A percentile compares a stretch with the other conserved stretches of the same genome.
These are phyloP conservation scores for Breynia disticha DNA, from an alignment of 441 rosid species.

Conservation along the genomic window DNA sequence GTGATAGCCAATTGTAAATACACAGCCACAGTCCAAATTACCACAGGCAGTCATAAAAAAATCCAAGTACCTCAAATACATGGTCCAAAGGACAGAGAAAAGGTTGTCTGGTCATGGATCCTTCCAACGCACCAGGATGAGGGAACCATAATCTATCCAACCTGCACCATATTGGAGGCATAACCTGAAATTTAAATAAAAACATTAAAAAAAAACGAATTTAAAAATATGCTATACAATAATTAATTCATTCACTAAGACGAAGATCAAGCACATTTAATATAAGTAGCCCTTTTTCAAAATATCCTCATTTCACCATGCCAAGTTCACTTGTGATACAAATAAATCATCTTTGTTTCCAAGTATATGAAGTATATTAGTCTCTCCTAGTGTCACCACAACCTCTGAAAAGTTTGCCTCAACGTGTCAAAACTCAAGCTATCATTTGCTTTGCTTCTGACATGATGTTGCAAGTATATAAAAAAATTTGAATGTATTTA, in stretches of 20 bases:
- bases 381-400: not conserved
- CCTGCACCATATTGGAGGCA: conserved; percentile 99
- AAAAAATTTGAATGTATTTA: too few species aligned
- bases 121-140: conserved; percentile 76
- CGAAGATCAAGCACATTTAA: too few species aligned
- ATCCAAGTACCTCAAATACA: conserved; percentile 77
- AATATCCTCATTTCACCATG: not conserved
- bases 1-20: not conserved
- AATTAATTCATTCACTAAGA: too few species aligned
- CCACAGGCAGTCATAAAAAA: conserved; percentile 8
- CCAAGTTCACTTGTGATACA: not conserved
- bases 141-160: conserved; percentile 96
- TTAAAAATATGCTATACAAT: too few species aligned
- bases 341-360: not conserved
- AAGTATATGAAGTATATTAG: not conserved
- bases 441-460: too few species aligned
- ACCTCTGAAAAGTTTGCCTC: not conserved
- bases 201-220: conserved; percentile 18
- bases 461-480: too few species aligned
- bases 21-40: not conserved
- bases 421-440: not conserved
- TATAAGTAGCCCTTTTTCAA: too few species aligned
- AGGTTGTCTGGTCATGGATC: conserved; percentile 91
- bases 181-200: conserved; percentile 41
- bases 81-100: conserved; percentile 97